These are phyloP conservation scores for Wickerhamiella azyma DNA, from an alignment of 805 yeast genomes.

Conservation along the genomic window DNA sequence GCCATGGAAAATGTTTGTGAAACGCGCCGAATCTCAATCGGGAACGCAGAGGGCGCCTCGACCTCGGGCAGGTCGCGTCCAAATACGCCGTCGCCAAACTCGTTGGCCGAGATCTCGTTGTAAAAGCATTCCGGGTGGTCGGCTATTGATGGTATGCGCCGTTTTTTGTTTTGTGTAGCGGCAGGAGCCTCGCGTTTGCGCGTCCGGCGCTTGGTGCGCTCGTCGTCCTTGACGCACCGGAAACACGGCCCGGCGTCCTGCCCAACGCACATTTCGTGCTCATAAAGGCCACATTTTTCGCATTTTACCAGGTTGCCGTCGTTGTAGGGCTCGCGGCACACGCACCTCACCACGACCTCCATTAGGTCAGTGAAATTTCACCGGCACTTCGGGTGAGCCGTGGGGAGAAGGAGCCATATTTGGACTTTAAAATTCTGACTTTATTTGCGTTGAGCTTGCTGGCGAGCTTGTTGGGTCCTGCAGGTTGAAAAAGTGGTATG, in stretches of 20 bases:
- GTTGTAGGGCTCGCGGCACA: constrained; percentile 77
- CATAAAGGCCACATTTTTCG: constrained; percentile 87
- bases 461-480: neutral
- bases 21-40: neutral
- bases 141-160: neutral
- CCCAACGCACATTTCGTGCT: constrained; percentile 80
- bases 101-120: neutral
- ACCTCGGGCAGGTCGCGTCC: neutral
- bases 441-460: too few relatives aligned
- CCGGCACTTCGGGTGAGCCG: too few relatives aligned
- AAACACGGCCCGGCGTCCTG: neutral
- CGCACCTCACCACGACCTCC: constrained; percentile 52
- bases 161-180: neutral
- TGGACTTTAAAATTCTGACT: too few relatives aligned
- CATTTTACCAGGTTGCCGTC: constrained; percentile 94
- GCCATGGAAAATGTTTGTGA: neutral
- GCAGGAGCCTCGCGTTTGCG: neutral
- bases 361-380: neutral
- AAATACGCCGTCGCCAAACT: neutral
- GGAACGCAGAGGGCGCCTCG: neutral
- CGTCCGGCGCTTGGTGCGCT: neutral
- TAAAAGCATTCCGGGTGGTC: constrained; percentile 7
- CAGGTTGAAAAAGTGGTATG: neutral
- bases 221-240: neutral
- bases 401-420: too few relatives aligned